Conservation (phyloP, 2,329 filamentous ascomycete genomes). For the Aureobasidium sp. region DNA sequence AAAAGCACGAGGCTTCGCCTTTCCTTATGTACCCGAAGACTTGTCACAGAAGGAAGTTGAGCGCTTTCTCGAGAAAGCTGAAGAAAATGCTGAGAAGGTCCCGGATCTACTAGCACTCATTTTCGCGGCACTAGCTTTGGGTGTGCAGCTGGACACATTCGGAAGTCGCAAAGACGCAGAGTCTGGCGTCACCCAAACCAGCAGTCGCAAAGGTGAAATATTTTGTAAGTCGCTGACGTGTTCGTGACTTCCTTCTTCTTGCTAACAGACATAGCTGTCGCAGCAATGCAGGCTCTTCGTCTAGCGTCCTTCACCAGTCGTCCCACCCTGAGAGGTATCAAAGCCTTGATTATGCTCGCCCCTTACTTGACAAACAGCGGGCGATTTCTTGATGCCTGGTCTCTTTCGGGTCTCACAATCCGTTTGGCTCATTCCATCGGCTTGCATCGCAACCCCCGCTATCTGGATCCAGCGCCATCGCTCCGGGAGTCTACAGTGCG, state of each 20-base stretch:
- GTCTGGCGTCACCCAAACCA: constrained; percentile 16
- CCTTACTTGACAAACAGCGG: constrained; percentile 45
- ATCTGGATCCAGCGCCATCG: constrained; percentile 37
- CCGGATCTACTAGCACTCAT: constrained; percentile 44
- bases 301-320: constrained; percentile 43
- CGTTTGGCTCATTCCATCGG: constrained; percentile 44
- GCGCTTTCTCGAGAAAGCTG: constrained; percentile 36
- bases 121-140: constrained; percentile 42
- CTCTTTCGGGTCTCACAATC: constrained; percentile 43
- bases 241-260: neutral
- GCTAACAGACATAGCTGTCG: constrained; percentile 33
- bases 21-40: constrained; percentile 40
- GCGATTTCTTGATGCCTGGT: constrained; percentile 45
- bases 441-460: constrained; percentile 43
- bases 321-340: constrained; percentile 40
- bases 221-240: constrained; percentile 36
- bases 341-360: constrained; percentile 43
- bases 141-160: constrained; percentile 40
- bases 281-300: constrained; percentile 45
- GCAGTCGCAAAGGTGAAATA: constrained; percentile 28
- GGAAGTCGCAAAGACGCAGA: constrained; percentile 36
- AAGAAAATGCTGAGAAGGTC: constrained; percentile 37
- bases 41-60: constrained; percentile 39
- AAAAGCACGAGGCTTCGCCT: constrained; percentile 38
- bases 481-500: constrained; percentile 37